Conservation (phyloP, 1,284 basidiomycete species). For the Sphaerobolus stellatus region DNA sequence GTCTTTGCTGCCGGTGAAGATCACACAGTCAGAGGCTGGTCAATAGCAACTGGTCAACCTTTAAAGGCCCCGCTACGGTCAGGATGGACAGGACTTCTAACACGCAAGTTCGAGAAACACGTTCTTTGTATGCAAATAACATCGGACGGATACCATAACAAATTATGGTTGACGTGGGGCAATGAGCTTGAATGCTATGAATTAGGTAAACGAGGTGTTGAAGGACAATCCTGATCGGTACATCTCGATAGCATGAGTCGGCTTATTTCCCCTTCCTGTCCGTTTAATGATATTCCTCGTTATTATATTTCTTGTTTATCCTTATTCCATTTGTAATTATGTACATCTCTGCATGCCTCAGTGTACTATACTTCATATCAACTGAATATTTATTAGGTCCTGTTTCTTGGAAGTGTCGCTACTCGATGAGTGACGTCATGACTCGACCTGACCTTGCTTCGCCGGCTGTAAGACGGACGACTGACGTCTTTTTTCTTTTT, state of each 20-base stretch:
- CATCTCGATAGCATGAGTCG: not conserved
- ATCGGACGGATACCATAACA: not conserved
- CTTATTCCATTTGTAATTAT: not conserved
- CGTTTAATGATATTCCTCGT: not conserved
- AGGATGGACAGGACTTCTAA: not conserved
- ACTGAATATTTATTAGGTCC: no score
- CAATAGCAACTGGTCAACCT: conserved; percentile 51
- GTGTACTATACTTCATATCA: no score
- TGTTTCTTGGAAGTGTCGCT: no score
- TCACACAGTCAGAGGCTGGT: conserved; percentile 63
- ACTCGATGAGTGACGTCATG: no score
- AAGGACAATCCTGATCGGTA: not conserved
- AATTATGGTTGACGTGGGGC: conserved; percentile 6
- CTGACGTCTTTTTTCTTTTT: no score
- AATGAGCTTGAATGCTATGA: conserved; percentile 7
- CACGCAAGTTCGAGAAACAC: not conserved
- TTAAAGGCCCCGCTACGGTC: conserved; percentile 23
- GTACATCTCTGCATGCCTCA: no score
- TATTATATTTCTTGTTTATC: not conserved
- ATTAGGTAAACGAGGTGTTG: not conserved
- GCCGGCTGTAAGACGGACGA: no score
- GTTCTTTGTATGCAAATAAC: conserved; percentile 3
- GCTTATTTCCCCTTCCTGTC: not conserved
- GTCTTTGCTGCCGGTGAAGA: conserved; percentile 74
- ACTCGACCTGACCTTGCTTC: no score